Evolutionary conservation across 345 rosid genomes (phyloP).

Genomic region (Cardiospermum halicacabum): DNA sequence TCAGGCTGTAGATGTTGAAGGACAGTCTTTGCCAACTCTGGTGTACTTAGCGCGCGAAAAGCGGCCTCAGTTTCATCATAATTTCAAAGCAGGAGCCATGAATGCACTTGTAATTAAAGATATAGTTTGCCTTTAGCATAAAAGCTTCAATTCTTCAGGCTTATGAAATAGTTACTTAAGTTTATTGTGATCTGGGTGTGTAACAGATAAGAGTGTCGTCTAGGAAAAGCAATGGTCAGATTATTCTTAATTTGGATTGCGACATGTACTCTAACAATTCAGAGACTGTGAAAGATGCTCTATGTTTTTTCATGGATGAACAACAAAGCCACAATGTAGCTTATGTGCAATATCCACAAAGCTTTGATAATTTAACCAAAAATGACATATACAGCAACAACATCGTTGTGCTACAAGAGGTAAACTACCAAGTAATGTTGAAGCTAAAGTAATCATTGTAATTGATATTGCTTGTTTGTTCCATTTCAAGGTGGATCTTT

Average conservation of each 20-base stretch:
- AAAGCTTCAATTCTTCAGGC: too few relatives aligned
- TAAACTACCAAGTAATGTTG: not conserved
- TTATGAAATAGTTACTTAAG: too few relatives aligned
- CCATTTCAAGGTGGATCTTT: slow-evolving; percentile 21
- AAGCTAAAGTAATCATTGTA: not conserved
- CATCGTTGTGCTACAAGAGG: not conserved
- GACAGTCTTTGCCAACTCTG: slow-evolving; percentile 26
- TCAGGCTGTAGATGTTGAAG: slow-evolving; percentile 19
- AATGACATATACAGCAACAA: slow-evolving; percentile 29
- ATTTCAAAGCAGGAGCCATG: slow-evolving; percentile 55
- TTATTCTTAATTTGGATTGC: slow-evolving; percentile 40
- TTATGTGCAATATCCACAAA: slow-evolving; percentile 38
- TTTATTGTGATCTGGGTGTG: not conserved
- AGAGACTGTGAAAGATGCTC: slow-evolving; percentile 22
- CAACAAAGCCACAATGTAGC: slow-evolving; percentile 24
- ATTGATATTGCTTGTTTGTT: not conserved
- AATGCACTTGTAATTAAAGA: slow-evolving; percentile 30
- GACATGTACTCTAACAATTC: slow-evolving; percentile 43
- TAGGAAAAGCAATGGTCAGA: slow-evolving; percentile 30
- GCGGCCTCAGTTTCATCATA: slow-evolving; percentile 33
- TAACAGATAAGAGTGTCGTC: slow-evolving; percentile 40
- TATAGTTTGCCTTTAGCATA: not conserved
- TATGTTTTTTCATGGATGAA: slow-evolving; percentile 49
- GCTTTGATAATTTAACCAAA: slow-evolving; percentile 25
- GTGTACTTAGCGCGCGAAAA: slow-evolving; percentile 51